Evolutionary conservation across 805 yeast genomes (phyloP).

Genomic region (Yarrowia divulgata): DNA sequence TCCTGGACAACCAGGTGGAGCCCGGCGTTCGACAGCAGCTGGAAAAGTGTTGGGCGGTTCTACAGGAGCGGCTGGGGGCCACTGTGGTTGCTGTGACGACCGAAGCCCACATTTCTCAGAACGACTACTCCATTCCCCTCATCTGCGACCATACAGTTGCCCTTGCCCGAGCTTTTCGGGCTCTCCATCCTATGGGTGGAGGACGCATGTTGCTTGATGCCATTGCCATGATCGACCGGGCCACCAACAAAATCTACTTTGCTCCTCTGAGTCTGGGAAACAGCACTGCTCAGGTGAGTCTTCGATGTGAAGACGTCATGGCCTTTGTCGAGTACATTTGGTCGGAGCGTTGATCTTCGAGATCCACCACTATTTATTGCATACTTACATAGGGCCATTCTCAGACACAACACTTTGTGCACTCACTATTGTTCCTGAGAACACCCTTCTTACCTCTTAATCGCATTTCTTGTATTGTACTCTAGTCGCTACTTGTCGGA

Average conservation of each 20-base stretch:
- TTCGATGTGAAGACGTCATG: constrained; percentile 24
- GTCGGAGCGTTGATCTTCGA: constrained; percentile 33
- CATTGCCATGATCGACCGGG: constrained; percentile 46
- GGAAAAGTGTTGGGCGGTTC: constrained; percentile 18
- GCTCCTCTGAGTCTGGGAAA: constrained; percentile 39
- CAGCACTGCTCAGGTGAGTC: constrained; percentile 30
- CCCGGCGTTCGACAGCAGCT: not conserved
- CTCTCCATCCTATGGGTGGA: constrained; percentile 50
- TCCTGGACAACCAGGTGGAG: constrained; percentile 16
- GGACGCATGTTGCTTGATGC: constrained; percentile 46
- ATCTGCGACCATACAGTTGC: constrained; percentile 45
- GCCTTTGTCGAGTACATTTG: constrained; percentile 40
- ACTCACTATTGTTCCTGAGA: too few species aligned
- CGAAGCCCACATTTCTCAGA: not conserved
- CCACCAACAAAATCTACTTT: constrained; percentile 38
- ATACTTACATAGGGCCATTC: not conserved
- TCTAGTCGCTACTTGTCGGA: not conserved
- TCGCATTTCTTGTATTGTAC: not conserved
- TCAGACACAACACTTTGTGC: too few species aligned
- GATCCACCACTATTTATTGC: constrained; percentile 10
- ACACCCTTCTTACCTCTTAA: not conserved
- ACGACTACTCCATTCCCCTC: constrained; percentile 39
- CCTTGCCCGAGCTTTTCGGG: constrained; percentile 48
- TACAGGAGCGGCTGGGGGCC: constrained; percentile 14
- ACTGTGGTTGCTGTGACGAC: constrained; percentile 29